phyloP scores from a whole-genome alignment of 352 stramenopile genomes.

The Sclerospora graminicola region DNA sequence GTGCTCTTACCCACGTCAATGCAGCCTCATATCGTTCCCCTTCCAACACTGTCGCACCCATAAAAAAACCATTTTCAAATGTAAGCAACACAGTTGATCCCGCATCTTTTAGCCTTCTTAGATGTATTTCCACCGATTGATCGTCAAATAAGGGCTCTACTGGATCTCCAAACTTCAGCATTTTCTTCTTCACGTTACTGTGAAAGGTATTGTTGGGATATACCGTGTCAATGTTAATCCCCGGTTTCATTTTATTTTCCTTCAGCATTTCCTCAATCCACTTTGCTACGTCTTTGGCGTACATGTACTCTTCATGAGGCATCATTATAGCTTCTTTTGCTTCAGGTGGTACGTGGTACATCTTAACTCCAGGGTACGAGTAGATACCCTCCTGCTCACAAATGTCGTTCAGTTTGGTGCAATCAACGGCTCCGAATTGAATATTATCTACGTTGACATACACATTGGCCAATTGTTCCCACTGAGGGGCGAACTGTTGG shows the following conservation, averaged over 20 bases:
- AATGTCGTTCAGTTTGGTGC: conserved; percentile 40
- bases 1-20: conserved; percentile 50
- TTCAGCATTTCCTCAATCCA: conserved; percentile 55
- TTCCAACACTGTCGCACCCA: conserved; percentile 47
- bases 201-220: conserved; percentile 37
- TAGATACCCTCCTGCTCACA: conserved; percentile 54
- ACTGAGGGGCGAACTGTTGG: conserved; percentile 61
- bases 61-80: conserved; percentile 67
- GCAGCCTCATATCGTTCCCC: conserved; percentile 52
- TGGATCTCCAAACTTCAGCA: conserved; percentile 5
- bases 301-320: conserved; percentile 17
- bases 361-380: conserved; percentile 54
- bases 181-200: conserved; percentile 32
- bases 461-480: conserved; percentile 58
- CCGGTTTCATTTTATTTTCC: conserved; percentile 39
- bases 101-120: conserved; percentile 53
- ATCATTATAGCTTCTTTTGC: conserved; percentile 19
- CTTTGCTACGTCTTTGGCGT: conserved; percentile 35
- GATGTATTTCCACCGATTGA: conserved; percentile 51
- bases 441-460: conserved; percentile 46
- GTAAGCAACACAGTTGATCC: conserved; percentile 54
- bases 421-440: conserved; percentile 69
- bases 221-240: conserved; percentile 38
- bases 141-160: conserved; percentile 22
- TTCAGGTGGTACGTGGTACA: conserved; percentile 53